These are phyloP conservation scores for Exophiala alcalophila DNA, from an alignment of 2,329 filamentous ascomycete species.

Conservation along the genomic window DNA sequence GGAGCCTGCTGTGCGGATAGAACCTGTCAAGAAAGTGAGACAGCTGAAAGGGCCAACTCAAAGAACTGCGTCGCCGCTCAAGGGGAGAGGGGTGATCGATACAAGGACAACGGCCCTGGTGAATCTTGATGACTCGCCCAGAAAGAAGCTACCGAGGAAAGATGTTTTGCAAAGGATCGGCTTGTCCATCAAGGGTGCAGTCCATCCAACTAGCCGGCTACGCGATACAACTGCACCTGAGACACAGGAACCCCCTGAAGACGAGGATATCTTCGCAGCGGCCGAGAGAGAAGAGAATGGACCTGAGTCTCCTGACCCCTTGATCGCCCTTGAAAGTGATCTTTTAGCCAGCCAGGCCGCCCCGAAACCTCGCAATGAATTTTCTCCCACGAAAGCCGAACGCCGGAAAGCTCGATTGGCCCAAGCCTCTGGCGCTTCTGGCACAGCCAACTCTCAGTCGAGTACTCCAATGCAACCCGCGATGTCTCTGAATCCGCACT, in stretches of 20 bases:
- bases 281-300: background rate
- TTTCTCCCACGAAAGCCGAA: too few species aligned
- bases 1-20: background rate
- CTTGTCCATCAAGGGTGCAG: background rate
- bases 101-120: slow-evolving; percentile 18
- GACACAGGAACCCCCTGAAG: slow-evolving; percentile 1
- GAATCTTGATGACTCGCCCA: slow-evolving; percentile 24
- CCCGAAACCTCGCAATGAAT: too few species aligned
- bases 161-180: slow-evolving; percentile 6
- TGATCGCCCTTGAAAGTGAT: too few species aligned
- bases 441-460: too few species aligned
- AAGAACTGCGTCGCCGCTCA: slow-evolving; percentile 22
- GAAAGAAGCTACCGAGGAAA: slow-evolving; percentile 10
- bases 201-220: background rate
- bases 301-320: background rate
- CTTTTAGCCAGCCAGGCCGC: too few species aligned
- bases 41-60: slow-evolving; percentile 10
- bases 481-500: too few species aligned
- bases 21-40: slow-evolving; percentile 14
- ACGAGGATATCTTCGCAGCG: slow-evolving; percentile 9
- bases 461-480: too few species aligned
- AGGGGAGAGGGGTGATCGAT: slow-evolving; percentile 15
- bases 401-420: too few species aligned
- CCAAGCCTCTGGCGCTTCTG: too few species aligned
- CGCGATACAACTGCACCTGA: background rate